Conservation (phyloP, 2,329 filamentous ascomycete genomes). For the Fusarium newnesense region DNA sequence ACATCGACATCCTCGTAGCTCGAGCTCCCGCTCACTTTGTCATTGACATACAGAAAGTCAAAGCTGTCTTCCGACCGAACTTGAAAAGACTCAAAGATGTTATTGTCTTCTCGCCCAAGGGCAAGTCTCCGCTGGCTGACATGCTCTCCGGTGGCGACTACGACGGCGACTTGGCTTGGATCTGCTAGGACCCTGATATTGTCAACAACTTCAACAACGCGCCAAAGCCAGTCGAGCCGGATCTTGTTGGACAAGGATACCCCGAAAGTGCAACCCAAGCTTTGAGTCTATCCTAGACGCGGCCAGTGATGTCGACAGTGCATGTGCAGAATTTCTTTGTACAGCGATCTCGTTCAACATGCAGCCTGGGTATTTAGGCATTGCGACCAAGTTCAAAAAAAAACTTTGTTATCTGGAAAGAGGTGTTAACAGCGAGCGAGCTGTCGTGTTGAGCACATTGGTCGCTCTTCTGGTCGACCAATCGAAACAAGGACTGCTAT, state of each 20-base stretch:
- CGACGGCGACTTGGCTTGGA: conserved; percentile 81
- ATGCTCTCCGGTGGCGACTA: conserved; percentile 84
- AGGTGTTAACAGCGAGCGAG: conserved; percentile 56
- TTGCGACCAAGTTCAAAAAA: conserved; percentile 73
- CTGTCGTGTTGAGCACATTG: conserved; percentile 61
- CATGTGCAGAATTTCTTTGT: conserved; percentile 58
- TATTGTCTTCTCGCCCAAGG: conserved; percentile 77
- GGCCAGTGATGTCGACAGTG: conserved; percentile 44
- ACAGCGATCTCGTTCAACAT: conserved; percentile 68
- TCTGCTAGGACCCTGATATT: conserved; percentile 77
- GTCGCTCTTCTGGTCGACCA: conserved; percentile 67
- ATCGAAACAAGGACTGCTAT: conserved; percentile 64
- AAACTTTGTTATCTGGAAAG: conserved; percentile 68
- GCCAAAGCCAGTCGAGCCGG: conserved; percentile 43
- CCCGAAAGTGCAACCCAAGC: conserved; percentile 56
- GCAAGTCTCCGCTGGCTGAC: conserved; percentile 70
- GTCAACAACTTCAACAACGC: conserved; percentile 75
- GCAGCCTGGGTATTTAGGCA: conserved; percentile 67
- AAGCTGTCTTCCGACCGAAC: conserved; percentile 65
- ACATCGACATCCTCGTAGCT: conserved; percentile 73
- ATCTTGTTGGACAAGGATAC: conserved; percentile 58
- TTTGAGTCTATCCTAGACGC: conserved; percentile 56
- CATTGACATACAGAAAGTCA: conserved; percentile 78
- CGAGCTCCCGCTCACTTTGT: conserved; percentile 75
- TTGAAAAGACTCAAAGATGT: conserved; percentile 79